phyloP scores from a whole-genome alignment of 129 eudicot genomes.

The Apium graveolens region DNA sequence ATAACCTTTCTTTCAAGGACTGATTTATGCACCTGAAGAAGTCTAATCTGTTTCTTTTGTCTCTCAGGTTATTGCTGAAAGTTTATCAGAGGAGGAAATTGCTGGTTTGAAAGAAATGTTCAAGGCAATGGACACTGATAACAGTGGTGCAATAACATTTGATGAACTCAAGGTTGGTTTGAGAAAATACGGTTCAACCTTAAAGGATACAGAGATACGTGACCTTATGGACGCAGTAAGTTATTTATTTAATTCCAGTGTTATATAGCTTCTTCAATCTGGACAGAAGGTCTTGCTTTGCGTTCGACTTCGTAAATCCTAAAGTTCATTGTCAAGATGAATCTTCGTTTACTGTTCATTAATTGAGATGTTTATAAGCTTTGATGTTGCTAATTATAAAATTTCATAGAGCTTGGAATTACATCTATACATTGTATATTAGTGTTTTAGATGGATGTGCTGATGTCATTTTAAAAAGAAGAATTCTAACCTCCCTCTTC shows the following conservation, averaged over 20 bases:
- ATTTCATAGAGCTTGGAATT: background rate
- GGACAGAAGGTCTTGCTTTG: background rate
- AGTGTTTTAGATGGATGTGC: background rate
- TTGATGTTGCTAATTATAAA: background rate
- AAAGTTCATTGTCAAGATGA: background rate
- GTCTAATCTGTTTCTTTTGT: conserved; percentile 4
- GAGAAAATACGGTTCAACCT: conserved; percentile 75
- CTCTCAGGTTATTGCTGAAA: conserved; percentile 80
- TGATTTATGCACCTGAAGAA: background rate
- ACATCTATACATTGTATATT: background rate
- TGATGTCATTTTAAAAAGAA: too few species aligned
- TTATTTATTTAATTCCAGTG: background rate
- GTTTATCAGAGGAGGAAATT: conserved; percentile 93
- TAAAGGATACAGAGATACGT: conserved; percentile 85
- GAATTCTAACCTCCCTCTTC: too few species aligned
- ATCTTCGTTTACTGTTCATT: background rate
- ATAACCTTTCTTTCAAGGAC: background rate
- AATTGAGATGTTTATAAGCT: background rate
- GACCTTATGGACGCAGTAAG: conserved; percentile 97
- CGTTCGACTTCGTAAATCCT: background rate
- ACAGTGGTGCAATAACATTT: conserved; percentile 86
- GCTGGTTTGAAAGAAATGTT: conserved; percentile 91
- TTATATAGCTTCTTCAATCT: too few species aligned
- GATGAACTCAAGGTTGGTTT: conserved; percentile 91
- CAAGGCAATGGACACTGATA: conserved; percentile 83